Base-by-base conservation (phyloP, 2,329 filamentous ascomycete species). In the Penicillium vulpinum region DNA sequence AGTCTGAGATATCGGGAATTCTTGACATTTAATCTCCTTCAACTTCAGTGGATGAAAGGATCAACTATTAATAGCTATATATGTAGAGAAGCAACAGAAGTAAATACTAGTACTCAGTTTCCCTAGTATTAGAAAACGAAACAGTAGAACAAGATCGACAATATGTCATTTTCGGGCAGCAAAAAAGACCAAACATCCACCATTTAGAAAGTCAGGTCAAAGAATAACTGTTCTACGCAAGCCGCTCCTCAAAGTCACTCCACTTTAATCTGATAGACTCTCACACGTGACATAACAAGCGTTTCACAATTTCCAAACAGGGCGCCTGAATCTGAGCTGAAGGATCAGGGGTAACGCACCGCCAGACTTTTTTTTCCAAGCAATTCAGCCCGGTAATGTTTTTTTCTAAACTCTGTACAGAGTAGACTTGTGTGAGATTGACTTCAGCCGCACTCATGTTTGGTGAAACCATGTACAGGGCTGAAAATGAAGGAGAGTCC, bases 281-380 rank as follows among this genome's bases (percentile, higher is more conserved):
- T 29, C 57, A 60, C 57, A 60, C 57, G 59, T 62, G 57, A 63
- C 40, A 60, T 51, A 15, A 39, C 33, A 48, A n/a, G 29, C 28
- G 59, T 63, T 62, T 63, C 61, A 62, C 39, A 28, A 51, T 54
- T 18, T 33, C 16, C 36, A 60, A 58, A 58, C 54, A 56, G 18
- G 51, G 33, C 55, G 55, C 22, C 51, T 43, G 33, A 51, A 51
- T n/a, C 48, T 43, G 28, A 51, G 54, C 47, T 56, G 41, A 39
- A 49, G 28, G 35, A 54, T 33, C 28, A 51, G 36, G 47, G 36
- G 36, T 43, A 51, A 31, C 1, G 22, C 7, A 33, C 24, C 24
- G 7, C 28, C 18, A 18, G 28, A 26, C 21, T 44, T 49, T 3
- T 31, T 4, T 38, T 26, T 6, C 9, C 21, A 10, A n/a, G 24